Base-by-base conservation (phyloP, 2,329 filamentous ascomycete genomes). In the Fusarium paranaense region DNA sequence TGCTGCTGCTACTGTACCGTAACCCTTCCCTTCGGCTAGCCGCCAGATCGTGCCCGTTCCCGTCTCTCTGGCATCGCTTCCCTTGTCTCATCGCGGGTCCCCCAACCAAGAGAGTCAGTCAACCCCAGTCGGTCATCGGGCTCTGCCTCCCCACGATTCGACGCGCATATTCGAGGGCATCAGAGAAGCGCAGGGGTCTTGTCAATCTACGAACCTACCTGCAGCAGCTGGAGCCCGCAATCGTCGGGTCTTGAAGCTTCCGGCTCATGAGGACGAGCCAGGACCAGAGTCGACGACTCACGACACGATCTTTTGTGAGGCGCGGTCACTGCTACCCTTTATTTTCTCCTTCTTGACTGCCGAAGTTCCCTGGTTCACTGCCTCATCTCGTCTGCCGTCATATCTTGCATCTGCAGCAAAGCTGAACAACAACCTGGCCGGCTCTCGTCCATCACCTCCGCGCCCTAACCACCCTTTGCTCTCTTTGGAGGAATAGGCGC, bases 161-260 rank as follows among this genome's bases (percentile, higher is more conserved):
- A 52, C 25, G 47, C 47, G 35, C 52, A 57, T 33, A 57, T 35
- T 42, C 40, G 40, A 42, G 40, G 42, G 13, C 56, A n/a, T 10
- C 20, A 27, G 11, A 33, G 38, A 25, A 60, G 27, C 58, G 27
- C 37, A 30, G 37, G 25, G 25, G 18, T 45, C 58, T 22, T 10
- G 20, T 40, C 33, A 37, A 33, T 37, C 54, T 32, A 50, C 45
- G 25, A 30, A 50, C 42, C 22, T 30, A 52, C 47, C 47, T 32
- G 47, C 47, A 32, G 27, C 47, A 52, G 27, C 45, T 30, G 47
- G 27, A 52, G 18, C 47, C 47, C 47, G 47, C 16, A 20, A 56
- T 56, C 50, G 33, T 59, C 72, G 72, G 63, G 62, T 70, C 70
- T 62, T 62, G 59, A 54, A 60, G 63, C 58, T 62, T 72, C 45